Evolutionary conservation across 2,329 filamentous ascomycete species (phyloP).

Genomic region (Diaporthe citrichinensis): DNA sequence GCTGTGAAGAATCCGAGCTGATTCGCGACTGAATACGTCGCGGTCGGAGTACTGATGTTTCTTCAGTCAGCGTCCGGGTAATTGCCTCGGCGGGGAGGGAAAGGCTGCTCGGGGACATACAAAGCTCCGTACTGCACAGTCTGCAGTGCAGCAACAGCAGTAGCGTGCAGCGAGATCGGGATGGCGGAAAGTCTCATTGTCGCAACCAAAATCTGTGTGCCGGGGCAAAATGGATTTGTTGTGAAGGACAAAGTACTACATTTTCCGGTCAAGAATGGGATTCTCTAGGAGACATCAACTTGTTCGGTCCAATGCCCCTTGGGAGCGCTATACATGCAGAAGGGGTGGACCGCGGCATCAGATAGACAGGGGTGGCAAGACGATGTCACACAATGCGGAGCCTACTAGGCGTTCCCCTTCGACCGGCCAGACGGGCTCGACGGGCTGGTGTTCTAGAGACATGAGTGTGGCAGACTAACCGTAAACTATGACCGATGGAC

Average conservation of each 20-base stretch:
- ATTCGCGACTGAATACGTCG: conserved; percentile 50
- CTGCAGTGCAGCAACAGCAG: conserved; percentile 9
- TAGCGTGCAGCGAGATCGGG: conserved; percentile 8
- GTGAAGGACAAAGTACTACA: background rate
- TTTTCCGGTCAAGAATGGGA: background rate
- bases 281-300: conserved; percentile 1
- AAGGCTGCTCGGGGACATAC: conserved; percentile 35
- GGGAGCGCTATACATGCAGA: conserved; percentile 12
- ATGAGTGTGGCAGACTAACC: background rate
- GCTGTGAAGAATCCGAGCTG: conserved; percentile 49
- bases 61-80: background rate
- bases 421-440: background rate
- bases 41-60: conserved; percentile 41
- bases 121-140: conserved; percentile 43
- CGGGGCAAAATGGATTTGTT: conserved; percentile 3
- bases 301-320: background rate
- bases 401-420: background rate
- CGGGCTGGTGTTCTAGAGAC: background rate
- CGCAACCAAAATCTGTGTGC: conserved; percentile 17
- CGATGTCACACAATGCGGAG: conserved; percentile 22
- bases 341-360: conserved; percentile 3
- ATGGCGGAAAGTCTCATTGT: conserved; percentile 24
- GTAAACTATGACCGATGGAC: background rate
- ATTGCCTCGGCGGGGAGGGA: background rate
- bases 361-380: background rate